Evolutionary conservation across 768 basidiomycete genomes (phyloP), one percentile per base, ranked within the genome.

Genomic region (Naganishia vaughanmartiniae): DNA sequence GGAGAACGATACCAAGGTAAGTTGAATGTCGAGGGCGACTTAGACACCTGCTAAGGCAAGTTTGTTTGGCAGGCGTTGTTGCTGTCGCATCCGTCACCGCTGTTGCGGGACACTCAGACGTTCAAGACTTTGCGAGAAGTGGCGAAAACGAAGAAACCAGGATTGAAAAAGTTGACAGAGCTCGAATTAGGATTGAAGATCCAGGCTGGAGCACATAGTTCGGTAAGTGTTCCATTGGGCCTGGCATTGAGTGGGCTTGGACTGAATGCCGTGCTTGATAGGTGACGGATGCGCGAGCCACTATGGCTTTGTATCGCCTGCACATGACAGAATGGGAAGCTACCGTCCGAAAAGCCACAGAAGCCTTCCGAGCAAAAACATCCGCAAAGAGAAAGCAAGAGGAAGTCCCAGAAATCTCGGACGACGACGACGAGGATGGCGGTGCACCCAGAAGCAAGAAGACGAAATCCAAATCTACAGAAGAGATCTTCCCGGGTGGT

Each of bases 251-350:
- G 24, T 36, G 46, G 2, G 15, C 42, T 21, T 34, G 12, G 36
- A 57, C 54, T 54, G 63, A 53, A 15, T 48, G 7, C 30, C 30
- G 15, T 21, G 15, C 21, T 2, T 42, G 39, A 14, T 70, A 96
- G 94, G 88, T 97, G 5, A 90, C 87, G 21, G 94, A 98, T 78
- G 93, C 94, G 0, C 86, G 94, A 65, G 95, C 94, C 0, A 91
- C 93, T 0, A 96, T 99, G 92, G 94, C 92, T 0, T 83, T 97
- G 46, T 97, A 90, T 79, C 86, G 93, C 9, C 77, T 94, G 21
- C 85, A 93, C 80, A 88, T 90, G 74, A 87, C 87, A 65, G 85
- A 87, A 56, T 98, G 92, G 92, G 94, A 98, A 74, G 84, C 84
- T n/a, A 79, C 82, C 5, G 79, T 83, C 26, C 73, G 78, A 24